Evolutionary conservation across 1,284 basidiomycete genomes (phyloP), one percentile per base, ranked within the genome.

Genomic region (Austroboletus niveus): DNA sequence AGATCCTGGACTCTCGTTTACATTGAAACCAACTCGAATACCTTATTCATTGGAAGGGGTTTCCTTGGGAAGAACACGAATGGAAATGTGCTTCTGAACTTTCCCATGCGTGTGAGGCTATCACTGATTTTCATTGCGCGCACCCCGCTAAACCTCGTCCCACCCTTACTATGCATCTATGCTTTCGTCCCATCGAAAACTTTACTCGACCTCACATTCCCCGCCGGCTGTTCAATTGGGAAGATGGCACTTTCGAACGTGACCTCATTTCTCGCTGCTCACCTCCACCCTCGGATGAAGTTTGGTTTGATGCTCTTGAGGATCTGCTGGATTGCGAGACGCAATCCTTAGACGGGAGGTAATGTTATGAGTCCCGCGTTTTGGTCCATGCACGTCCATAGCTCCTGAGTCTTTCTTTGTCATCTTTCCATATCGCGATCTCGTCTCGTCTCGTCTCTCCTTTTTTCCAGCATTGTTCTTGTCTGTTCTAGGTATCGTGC

Each of bases 21-120:
- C 31, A 15, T 0, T 10, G 17, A 0, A 8, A 20, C 0, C 7
- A 24, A 0, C 31, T 36, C 0, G 24, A 54, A 3, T 50, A 47
- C 9, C 31, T 54, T 0, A 12, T 50, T 1, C 34, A 47, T 15
- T 55, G 48, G 38, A 57, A 51, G 8, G 57, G 51, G 17, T 17
- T 17, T 17, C 17, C 17, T 17, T 1, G 17, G 1, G 17, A 17
- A 17, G 17, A 17, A 17, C 12, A 12, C 0, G 44, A 48, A 6
- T 58, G 56, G 51, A 51, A 58, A 24, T 2, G 3, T 0, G 41
- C 47, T 0, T 32, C 44, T 0, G 45, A 56, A 1, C 48, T 55
- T 0, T 0, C 8, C 0, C 53, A 56, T 3, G 40, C 48, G 0
- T 24, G 2, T 0, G 20, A 54, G 0, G 39, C 46, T 1, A 22